phyloP scores from a whole-genome alignment of 805 yeast species.

The Debaryomyces tyrocola region DNA sequence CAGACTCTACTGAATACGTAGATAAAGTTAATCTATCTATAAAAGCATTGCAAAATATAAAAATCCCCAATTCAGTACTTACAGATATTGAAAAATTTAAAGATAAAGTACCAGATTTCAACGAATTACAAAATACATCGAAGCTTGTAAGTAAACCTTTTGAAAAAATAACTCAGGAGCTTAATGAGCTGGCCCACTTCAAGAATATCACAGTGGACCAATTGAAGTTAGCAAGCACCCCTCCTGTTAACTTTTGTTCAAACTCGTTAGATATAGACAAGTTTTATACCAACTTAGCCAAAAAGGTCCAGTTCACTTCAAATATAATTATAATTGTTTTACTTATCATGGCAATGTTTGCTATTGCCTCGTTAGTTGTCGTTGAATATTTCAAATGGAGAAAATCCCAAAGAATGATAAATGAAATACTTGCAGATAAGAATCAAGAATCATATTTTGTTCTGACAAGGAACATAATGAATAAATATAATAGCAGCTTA shows the following conservation, averaged over 20 bases:
- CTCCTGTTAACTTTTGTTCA: constrained; percentile 29
- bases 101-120: constrained; percentile 62
- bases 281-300: constrained; percentile 31
- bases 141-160: constrained; percentile 61
- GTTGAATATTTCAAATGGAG: constrained; percentile 51
- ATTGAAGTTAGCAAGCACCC: constrained; percentile 1
- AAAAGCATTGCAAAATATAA: constrained; percentile 50
- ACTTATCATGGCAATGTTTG: constrained; percentile 33
- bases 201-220: constrained; percentile 5
- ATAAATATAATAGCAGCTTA: constrained; percentile 11
- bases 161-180: constrained; percentile 39
- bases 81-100: constrained; percentile 52
- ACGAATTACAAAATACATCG: constrained; percentile 60
- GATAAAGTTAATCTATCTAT: constrained; percentile 60
- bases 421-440: constrained; percentile 6
- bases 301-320: constrained; percentile 33
- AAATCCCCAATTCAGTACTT: constrained; percentile 68
- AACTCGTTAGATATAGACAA: constrained; percentile 37
- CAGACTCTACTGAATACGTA: constrained; percentile 31
- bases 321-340: constrained; percentile 37
- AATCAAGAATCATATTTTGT: constrained; percentile 7
- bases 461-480: constrained; percentile 10
- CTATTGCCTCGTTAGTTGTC: constrained; percentile 44
- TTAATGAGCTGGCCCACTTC: constrained; percentile 29
- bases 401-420: constrained; percentile 34